Evolutionary conservation across 2,329 filamentous ascomycete species (phyloP), one percentile per base, ranked within the genome.

Genomic region (Neonectria punicea): DNA sequence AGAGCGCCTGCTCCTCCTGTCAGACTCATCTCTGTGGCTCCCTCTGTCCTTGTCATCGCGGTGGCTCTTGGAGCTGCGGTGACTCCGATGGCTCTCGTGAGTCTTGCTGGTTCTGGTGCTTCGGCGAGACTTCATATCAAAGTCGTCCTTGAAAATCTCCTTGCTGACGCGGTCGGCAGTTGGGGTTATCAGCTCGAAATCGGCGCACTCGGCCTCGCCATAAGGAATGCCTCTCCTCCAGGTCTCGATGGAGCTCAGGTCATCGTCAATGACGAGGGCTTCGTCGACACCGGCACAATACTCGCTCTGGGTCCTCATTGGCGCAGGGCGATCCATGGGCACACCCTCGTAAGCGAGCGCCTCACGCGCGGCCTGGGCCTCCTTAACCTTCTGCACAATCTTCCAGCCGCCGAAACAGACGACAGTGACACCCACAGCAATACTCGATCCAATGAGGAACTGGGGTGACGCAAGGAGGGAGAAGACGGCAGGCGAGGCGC

Each of bases 401-500:
- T 97, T 98, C 87, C 93, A 98, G 5, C 96, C 95, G 58, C 96
- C 96, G 65, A 99, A 93, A 78, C 96, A 94, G 73, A 99, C 93
- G 9, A 98, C 90, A 0, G 96, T 98, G n/a, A 97, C 90, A 14
- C 96, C 96, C 0, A 97, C 90, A 1, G 92, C 93, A 14, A 97
- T 89, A 47, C 94, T 93, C 1, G 93, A 93, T 4, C 94, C 94
- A 73, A 99, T 97, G 68, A 98, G 87, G 77, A 99, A 99, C 75
- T 99, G 93, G 1, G 96, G 96, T 61, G 92, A 94, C 0, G 93
- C 90, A 4, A 99, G 87, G 22, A 99, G 86, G 0, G 91, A 92
- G 72, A 97, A 95, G 20, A 97, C 90, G 8, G 92, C 91, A 0
- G 96, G 96, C 41, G 94, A 95, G 20, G 90, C 90, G 43, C 89